Conservation (phyloP, 306 rosid species). For the Medicago lupulina region DNA sequence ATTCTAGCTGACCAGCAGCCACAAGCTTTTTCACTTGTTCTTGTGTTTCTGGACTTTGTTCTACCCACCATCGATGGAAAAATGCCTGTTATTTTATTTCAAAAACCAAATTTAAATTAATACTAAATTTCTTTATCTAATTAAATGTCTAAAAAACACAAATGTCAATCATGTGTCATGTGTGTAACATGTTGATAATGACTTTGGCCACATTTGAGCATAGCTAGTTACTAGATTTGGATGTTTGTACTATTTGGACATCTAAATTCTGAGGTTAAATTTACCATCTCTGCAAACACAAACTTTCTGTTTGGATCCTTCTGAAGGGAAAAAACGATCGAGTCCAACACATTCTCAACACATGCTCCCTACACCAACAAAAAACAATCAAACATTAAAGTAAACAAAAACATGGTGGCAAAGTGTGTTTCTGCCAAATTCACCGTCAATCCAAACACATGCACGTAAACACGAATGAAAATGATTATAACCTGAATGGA, state of each 20-base stretch:
- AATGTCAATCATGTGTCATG: neutral
- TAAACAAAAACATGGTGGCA: neutral
- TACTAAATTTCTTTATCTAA: neutral
- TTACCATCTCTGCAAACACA: conserved; percentile 86
- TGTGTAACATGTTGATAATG: neutral
- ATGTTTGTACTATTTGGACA: neutral
- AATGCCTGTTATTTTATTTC: conserved; percentile 59
- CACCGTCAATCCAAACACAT: neutral
- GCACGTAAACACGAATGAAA: neutral
- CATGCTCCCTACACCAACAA: conserved; percentile 66
- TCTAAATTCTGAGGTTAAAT: neutral
- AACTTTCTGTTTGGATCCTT: conserved; percentile 85
- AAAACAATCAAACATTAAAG: neutral
- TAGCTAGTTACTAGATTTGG: neutral
- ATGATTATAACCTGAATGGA: conserved; percentile 63
- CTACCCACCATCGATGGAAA: conserved; percentile 85
- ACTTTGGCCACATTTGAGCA: neutral
- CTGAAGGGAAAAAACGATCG: conserved; percentile 72
- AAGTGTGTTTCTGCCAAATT: no score
- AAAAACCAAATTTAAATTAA: neutral
- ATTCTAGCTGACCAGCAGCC: conserved; percentile 68
- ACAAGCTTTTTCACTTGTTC: conserved; percentile 69
- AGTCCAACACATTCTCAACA: conserved; percentile 81
- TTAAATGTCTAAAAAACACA: neutral
- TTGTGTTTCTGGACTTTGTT: conserved; percentile 66